phyloP scores from a whole-genome alignment of 2,329 filamentous ascomycete species.

The Sordariomycetes sp. region DNA sequence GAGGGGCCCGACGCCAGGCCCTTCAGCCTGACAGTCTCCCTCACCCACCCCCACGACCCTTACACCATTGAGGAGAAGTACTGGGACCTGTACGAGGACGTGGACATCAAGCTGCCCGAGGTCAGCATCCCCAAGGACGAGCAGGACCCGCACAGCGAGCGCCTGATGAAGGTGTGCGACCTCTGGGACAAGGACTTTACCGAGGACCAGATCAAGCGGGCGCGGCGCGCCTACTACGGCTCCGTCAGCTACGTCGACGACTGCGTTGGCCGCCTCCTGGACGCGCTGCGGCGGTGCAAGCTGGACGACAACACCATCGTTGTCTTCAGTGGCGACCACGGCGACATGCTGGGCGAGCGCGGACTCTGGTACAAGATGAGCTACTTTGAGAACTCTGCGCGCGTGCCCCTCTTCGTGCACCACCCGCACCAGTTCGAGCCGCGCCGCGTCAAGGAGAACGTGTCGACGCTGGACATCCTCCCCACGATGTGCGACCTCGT shows the following conservation, averaged over 20 bases:
- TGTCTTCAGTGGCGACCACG: conserved; percentile 88
- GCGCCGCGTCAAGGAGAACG: conserved; percentile 69
- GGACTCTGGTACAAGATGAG: conserved; percentile 97
- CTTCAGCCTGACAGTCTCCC: conserved; percentile 78
- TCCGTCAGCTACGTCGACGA: conserved; percentile 91
- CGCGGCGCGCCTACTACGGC: conserved; percentile 82
- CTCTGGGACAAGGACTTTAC: conserved; percentile 76
- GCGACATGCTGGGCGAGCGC: conserved; percentile 90
- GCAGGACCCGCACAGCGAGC: conserved; percentile 78
- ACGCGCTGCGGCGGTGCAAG: conserved; percentile 67
- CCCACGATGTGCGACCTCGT: conserved; percentile 81
- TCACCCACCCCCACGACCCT: conserved; percentile 90
- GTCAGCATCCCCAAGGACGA: conserved; percentile 69
- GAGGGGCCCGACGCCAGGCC: conserved; percentile 62
- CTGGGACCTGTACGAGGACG: conserved; percentile 84
- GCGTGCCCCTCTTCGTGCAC: conserved; percentile 79
- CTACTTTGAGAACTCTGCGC: conserved; percentile 85
- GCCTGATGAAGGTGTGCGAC: conserved; percentile 77
- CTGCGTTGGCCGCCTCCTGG: conserved; percentile 74
- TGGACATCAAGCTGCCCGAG: conserved; percentile 76
- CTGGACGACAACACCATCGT: conserved; percentile 80
- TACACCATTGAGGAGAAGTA: conserved; percentile 91
- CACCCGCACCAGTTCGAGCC: conserved; percentile 66
- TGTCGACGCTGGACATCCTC: conserved; percentile 83
- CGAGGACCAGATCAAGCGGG: conserved; percentile 76